These are phyloP conservation scores for Peronospora belbahrii DNA, from an alignment of 352 stramenopile genomes.

Conservation along the genomic window DNA sequence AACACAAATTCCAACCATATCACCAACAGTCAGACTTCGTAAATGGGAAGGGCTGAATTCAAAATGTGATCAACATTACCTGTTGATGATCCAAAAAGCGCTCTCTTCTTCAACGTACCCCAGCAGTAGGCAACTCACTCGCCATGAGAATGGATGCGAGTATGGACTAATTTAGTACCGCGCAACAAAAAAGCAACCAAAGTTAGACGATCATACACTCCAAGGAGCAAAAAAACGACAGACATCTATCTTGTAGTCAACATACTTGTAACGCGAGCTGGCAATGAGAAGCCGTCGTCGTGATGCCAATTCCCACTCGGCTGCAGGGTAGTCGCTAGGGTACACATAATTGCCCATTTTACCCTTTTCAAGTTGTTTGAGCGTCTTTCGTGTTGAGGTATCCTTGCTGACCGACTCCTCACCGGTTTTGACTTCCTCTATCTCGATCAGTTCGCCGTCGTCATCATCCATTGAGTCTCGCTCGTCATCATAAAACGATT, in stretches of 20 bases:
- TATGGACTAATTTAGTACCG: slow-evolving; percentile 38
- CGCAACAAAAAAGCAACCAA: not conserved
- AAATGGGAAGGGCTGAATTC: not conserved
- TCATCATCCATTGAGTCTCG: slow-evolving; percentile 31
- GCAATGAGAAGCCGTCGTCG: slow-evolving; percentile 60
- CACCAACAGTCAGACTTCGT: not conserved
- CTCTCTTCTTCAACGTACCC: slow-evolving; percentile 76
- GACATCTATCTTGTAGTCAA: not conserved
- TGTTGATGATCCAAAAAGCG: slow-evolving; percentile 78
- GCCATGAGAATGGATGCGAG: slow-evolving; percentile 66
- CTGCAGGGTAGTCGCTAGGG: slow-evolving; percentile 44
- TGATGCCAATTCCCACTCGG: slow-evolving; percentile 51
- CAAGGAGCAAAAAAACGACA: not conserved
- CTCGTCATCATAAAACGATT: slow-evolving; percentile 30
- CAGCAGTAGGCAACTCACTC: slow-evolving; percentile 54
- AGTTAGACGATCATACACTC: not conserved
- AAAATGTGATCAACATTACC: slow-evolving; percentile 21
- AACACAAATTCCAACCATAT: not conserved
- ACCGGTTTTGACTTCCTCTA: slow-evolving; percentile 14
- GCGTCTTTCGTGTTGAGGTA: slow-evolving; percentile 27
- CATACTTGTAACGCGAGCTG: slow-evolving; percentile 63
- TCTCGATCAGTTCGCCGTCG: slow-evolving; percentile 20
- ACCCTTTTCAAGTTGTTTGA: slow-evolving; percentile 53
- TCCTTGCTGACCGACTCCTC: slow-evolving; percentile 14
- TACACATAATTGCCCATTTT: slow-evolving; percentile 62